Evolutionary conservation across 495 filamentous ascomycete species (phyloP).

Genomic region (Aspergillus avenaceus): DNA sequence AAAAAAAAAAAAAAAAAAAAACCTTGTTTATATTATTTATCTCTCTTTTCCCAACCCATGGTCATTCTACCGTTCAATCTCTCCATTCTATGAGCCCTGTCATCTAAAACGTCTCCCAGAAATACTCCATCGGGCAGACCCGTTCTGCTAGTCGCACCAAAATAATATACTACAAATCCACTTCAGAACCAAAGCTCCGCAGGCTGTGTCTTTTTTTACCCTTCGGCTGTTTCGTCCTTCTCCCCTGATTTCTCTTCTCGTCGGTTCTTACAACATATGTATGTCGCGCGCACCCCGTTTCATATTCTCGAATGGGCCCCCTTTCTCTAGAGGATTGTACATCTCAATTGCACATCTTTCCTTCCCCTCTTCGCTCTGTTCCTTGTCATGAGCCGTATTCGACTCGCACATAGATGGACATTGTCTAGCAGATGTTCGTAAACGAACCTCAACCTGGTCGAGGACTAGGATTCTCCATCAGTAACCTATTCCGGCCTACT

Average conservation of each 20-base stretch:
- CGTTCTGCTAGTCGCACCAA: slow-evolving; percentile 4
- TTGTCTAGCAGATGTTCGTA: slow-evolving; percentile 37
- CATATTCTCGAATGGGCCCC: slow-evolving; percentile 22
- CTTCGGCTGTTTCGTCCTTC: background rate
- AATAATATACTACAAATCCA: slow-evolving; percentile 5
- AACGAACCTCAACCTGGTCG: slow-evolving; percentile 34
- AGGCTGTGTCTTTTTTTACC: slow-evolving; percentile 5
- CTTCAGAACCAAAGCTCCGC: slow-evolving; percentile 8
- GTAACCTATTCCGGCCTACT: slow-evolving; percentile 35
- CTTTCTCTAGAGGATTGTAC: slow-evolving; percentile 8
- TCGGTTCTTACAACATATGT: slow-evolving; percentile 21
- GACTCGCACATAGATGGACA: slow-evolving; percentile 21
- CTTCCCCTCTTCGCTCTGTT: slow-evolving; percentile 2
- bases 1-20: background rate
- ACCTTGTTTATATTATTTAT: background rate
- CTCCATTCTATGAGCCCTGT: background rate
- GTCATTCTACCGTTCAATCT: background rate
- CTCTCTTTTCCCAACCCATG: background rate
- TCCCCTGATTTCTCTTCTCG: slow-evolving; percentile 7
- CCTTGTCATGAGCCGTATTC: slow-evolving; percentile 20
- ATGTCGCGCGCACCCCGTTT: slow-evolving; percentile 24
- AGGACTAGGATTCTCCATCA: slow-evolving; percentile 32
- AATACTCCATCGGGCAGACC: slow-evolving; percentile 4
- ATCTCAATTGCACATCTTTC: slow-evolving; percentile 5
- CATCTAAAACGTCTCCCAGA: slow-evolving; percentile 3